A percentile compares a stretch with the other conserved stretches of the same genome.
Evolutionary conservation across 2,329 filamentous ascomycete species (phyloP).

Genomic region (Coleophoma eucalyptorum): DNA sequence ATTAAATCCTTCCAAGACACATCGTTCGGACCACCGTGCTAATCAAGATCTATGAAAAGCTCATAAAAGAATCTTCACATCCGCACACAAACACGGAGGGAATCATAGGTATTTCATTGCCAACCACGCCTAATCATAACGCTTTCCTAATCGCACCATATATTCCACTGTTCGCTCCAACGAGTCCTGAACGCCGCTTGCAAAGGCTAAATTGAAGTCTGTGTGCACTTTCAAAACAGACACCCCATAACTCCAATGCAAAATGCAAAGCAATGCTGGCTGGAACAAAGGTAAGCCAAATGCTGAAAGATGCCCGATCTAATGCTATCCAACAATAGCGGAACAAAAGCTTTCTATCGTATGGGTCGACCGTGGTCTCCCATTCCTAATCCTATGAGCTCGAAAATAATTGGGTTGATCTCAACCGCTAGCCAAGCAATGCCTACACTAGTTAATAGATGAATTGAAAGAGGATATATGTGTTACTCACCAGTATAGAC

Average conservation of each 20-base stretch:
- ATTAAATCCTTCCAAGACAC: neutral
- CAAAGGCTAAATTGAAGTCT: too few species aligned
- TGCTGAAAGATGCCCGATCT: too few species aligned
- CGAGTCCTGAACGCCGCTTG: too few species aligned
- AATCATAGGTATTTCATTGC: too few species aligned
- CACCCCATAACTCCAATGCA: neutral
- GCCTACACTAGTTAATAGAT: slow-evolving; percentile 34
- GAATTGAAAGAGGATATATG: neutral
- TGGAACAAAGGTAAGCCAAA: too few species aligned
- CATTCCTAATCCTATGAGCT: slow-evolving; percentile 36
- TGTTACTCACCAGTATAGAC: slow-evolving; percentile 76
- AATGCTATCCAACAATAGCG: neutral
- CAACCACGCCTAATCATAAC: too few species aligned
- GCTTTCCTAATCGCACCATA: too few species aligned
- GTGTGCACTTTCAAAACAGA: too few species aligned
- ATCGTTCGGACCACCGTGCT: neutral
- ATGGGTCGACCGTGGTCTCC: slow-evolving; percentile 6
- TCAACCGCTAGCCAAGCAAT: slow-evolving; percentile 74
- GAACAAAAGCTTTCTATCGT: neutral
- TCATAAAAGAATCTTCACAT: neutral
- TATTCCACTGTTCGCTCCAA: too few species aligned
- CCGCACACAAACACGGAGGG: too few species aligned
- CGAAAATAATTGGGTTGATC: slow-evolving; percentile 37
- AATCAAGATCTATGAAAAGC: too few species aligned
- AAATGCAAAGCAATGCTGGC: neutral